phyloP scores from a whole-genome alignment of 2,329 filamentous ascomycete species.

The Microdochium trichocladiopsis region DNA sequence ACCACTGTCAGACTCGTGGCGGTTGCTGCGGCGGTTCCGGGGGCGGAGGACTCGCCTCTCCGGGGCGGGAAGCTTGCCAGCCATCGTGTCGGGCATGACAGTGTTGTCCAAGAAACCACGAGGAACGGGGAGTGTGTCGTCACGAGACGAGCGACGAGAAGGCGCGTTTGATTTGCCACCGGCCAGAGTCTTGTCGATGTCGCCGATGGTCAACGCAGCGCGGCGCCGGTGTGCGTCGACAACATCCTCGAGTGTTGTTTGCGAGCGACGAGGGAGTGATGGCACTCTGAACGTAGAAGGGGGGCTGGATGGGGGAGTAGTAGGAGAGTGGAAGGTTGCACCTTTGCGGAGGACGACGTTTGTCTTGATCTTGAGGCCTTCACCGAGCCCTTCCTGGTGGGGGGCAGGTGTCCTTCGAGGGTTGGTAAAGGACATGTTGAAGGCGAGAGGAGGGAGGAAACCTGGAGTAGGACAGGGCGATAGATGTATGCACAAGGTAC shows the following conservation, averaged over 20 bases:
- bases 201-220: constrained; percentile 57
- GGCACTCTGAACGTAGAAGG: constrained; percentile 37
- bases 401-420: constrained; percentile 38
- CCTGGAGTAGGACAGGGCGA: not conserved
- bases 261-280: constrained; percentile 55
- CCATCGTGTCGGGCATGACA: constrained; percentile 42
- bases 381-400: constrained; percentile 30
- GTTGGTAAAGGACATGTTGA: constrained; percentile 40
- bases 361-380: constrained; percentile 41
- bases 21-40: constrained; percentile 49
- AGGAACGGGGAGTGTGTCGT: constrained; percentile 54
- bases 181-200: constrained; percentile 57
- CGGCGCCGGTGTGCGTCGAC: constrained; percentile 63
- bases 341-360: constrained; percentile 61
- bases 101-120: constrained; percentile 51
- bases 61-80: constrained; percentile 18
- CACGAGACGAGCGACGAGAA: constrained; percentile 36
- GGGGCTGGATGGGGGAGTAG: constrained; percentile 30
- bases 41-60: constrained; percentile 46
- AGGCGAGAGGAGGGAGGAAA: not conserved
- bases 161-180: constrained; percentile 31
- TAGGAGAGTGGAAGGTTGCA: constrained; percentile 57
- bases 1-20: constrained; percentile 79
- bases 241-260: constrained; percentile 65
- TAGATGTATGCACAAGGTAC: not conserved